Evolutionary conservation across 2,329 filamentous ascomycete species (phyloP).

Genomic region (Ophiostoma pallidulum): DNA sequence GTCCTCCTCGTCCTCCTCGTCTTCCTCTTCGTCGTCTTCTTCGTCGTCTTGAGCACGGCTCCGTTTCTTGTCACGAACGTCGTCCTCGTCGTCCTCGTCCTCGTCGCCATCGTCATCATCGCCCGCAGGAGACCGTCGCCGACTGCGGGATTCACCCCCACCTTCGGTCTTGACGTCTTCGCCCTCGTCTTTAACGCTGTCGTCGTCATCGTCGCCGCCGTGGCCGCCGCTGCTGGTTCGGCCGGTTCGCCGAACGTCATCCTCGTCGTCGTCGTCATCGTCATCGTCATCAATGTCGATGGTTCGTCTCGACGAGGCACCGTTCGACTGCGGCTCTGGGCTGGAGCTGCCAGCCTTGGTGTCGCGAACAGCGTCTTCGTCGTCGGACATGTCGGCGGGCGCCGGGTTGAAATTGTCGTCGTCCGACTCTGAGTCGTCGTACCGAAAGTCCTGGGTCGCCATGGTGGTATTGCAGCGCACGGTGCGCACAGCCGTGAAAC

Average conservation of each 20-base stretch:
- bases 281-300: conserved; percentile 26
- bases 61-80: conserved; percentile 18
- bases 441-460: conserved; percentile 9
- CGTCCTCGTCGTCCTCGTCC: conserved; percentile 1
- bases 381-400: conserved; percentile 63
- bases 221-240: too few species aligned
- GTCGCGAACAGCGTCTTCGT: conserved; percentile 40
- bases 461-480: too few species aligned
- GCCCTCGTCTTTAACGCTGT: conserved; percentile 28
- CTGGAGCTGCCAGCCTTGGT: conserved; percentile 17
- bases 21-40: conserved; percentile 28
- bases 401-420: conserved; percentile 86
- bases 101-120: conserved; percentile 22
- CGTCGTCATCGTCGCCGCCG: conserved; percentile 28
- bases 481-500: too few species aligned
- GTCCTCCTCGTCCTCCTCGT: conserved; percentile 30
- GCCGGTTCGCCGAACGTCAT: too few species aligned
- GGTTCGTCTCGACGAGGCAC: conserved; percentile 8
- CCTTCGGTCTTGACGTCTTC: conserved; percentile 29
- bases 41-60: conserved; percentile 9
- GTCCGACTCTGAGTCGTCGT: conserved; percentile 58
- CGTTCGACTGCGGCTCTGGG: conserved; percentile 18
- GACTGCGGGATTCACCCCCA: conserved; percentile 23
- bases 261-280: conserved; percentile 14
- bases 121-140: conserved; percentile 22